Evolutionary conservation across 129 eudicot species (phyloP).

Genomic region (Flaveria linearis): DNA sequence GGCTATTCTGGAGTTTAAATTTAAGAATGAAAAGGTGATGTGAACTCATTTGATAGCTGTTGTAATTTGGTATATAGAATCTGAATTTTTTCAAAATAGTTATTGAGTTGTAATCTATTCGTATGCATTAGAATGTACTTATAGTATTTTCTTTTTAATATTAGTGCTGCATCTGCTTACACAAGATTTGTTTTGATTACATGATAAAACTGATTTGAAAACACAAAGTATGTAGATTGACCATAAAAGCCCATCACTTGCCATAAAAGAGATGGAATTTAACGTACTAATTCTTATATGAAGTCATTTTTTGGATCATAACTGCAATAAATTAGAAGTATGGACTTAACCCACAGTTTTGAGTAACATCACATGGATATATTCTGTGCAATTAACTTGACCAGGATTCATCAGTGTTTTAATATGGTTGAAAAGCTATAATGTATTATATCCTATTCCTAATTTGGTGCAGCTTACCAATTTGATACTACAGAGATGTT

Average conservation of each 20-base stretch:
- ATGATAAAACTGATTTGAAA: background rate
- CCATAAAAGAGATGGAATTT: background rate
- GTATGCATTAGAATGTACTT: background rate
- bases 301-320: constrained; percentile 1
- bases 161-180: background rate
- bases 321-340: background rate
- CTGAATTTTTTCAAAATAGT: background rate
- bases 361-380: background rate
- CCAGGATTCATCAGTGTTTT: constrained; percentile 1
- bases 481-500: background rate
- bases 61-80: constrained; percentile 7
- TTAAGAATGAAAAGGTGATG: background rate
- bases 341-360: background rate
- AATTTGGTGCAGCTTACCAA: background rate
- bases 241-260: background rate
- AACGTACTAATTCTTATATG: background rate
- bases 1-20: background rate
- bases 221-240: background rate
- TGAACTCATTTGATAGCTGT: background rate
- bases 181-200: background rate
- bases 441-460: background rate
- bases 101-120: background rate
- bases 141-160: background rate
- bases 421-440: constrained; percentile 10
- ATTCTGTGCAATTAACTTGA: background rate